Base-by-base conservation (phyloP, 108 stramenopile genomes). In the Conticribra guillardii region DNA sequence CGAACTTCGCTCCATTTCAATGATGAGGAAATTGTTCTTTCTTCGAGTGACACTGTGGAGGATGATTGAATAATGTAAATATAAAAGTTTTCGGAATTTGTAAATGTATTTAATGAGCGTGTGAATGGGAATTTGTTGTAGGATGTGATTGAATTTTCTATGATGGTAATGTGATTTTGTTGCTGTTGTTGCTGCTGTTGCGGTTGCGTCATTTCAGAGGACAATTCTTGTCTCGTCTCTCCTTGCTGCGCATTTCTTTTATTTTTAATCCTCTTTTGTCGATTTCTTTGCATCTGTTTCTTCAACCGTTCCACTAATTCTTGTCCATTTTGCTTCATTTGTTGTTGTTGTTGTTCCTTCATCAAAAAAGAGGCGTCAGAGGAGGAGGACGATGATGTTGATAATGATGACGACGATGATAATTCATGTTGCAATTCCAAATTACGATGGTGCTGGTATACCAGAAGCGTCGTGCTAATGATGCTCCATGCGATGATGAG, bases 1-100 rank as follows among this genome's bases (percentile, higher is more conserved):
- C 52, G 55, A 18, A 73, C 46, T 64, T 57, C 63, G 31, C 45
- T 64, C 72, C 72, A 73, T 64, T 57, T 28, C 37, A 73, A 48
- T 15, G 72, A 30, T 32, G 71, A 62, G 24, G 49, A 2, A 22
- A n/a, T 11, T 49, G 48, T 30, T 27, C 27, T 32, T 50, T 17
- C 3, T 52, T 41, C 0, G n/a, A n/a, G n/a, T n/a, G n/a, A n/a
- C n/a, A 30, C 29, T 4, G 70, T 2, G 4, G 71, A 62, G n/a
- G 53, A 28, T 14, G 37, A 18, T 51, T 73, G 32, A 30, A 64
- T 54, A 24, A 34, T 48, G 72, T 73, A 58, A 29, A 64, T 29
- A 24, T 34, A 73, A 44, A 71, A 71, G 2, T 11, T 27, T 24
- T 45, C 24, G 23, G 70, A 54, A 2, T 52, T 47, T 3, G 29